Evolutionary conservation across 441 rosid species (phyloP).

Genomic region (Populus hybrid): DNA sequence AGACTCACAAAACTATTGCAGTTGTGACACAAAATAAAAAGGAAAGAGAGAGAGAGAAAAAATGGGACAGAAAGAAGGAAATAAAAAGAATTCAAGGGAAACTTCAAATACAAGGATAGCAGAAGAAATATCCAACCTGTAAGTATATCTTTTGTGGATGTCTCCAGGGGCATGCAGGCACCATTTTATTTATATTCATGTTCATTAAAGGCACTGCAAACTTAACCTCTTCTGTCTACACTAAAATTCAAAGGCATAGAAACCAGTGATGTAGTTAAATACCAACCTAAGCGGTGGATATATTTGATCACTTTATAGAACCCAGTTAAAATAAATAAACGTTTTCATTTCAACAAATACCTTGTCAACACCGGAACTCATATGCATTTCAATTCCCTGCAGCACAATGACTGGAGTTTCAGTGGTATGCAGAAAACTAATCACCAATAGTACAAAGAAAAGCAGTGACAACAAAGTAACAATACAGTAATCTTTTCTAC

Average conservation of each 20-base stretch:
- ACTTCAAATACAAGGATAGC: slow-evolving; percentile 3
- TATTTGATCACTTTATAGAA: not conserved
- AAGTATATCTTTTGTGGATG: slow-evolving; percentile 78
- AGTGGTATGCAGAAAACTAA: not conserved
- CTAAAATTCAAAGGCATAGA: slow-evolving; percentile 56
- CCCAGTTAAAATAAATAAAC: slow-evolving; percentile 9
- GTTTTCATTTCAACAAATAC: slow-evolving; percentile 42
- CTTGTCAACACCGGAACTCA: slow-evolving; percentile 80
- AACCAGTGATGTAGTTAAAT: slow-evolving; percentile 36
- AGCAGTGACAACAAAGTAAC: not conserved
- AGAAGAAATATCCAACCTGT: slow-evolving; percentile 53
- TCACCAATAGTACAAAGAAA: not conserved
- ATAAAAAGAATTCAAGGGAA: not conserved
- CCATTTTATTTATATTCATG: slow-evolving; percentile 74
- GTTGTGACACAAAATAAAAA: not conserved
- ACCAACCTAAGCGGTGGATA: not conserved
- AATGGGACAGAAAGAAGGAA: not conserved
- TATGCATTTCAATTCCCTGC: slow-evolving; percentile 93
- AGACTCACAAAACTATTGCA: slow-evolving; percentile 17
- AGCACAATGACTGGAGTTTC: slow-evolving; percentile 10
- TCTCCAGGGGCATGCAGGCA: slow-evolving; percentile 88
- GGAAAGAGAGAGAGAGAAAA: not conserved
- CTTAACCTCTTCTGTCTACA: slow-evolving; percentile 89
- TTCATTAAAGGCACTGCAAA: slow-evolving; percentile 84
- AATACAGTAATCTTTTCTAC: not conserved